Evolutionary conservation across 768 basidiomycete species (phyloP).

Genomic region (Cyclocybe cylindracea): DNA sequence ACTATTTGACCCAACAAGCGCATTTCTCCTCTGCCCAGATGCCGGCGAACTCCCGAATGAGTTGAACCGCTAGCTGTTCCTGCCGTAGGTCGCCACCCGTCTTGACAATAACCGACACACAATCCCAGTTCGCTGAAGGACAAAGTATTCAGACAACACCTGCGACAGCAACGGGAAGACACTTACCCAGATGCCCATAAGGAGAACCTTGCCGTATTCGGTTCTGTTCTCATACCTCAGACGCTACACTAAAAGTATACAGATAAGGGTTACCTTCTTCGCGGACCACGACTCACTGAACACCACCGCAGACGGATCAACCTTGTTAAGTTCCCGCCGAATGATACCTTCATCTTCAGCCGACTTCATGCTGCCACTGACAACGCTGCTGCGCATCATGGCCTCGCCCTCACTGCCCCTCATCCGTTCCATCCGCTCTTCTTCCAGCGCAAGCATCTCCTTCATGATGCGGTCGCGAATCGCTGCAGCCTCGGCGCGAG

Average conservation of each 20-base stretch:
- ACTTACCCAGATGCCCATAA: slow-evolving; percentile 89
- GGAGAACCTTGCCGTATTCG: slow-evolving; percentile 92
- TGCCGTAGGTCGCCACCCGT: slow-evolving; percentile 96
- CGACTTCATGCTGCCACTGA: slow-evolving; percentile 58
- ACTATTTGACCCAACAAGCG: slow-evolving; percentile 94
- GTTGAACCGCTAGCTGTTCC: slow-evolving; percentile 95
- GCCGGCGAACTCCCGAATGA: slow-evolving; percentile 88
- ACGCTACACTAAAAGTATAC: neutral
- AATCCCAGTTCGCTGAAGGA: slow-evolving; percentile 72
- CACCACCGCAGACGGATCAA: slow-evolving; percentile 92
- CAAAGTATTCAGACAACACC: slow-evolving; percentile 3
- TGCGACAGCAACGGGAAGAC: slow-evolving; percentile 3
- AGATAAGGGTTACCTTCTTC: slow-evolving; percentile 67
- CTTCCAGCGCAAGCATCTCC: slow-evolving; percentile 96
- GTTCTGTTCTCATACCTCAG: slow-evolving; percentile 43
- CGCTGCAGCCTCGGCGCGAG: slow-evolving; percentile 80
- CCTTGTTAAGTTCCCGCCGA: slow-evolving; percentile 88
- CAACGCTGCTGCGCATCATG: slow-evolving; percentile 57
- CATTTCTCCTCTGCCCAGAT: slow-evolving; percentile 97
- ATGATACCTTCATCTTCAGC: slow-evolving; percentile 95
- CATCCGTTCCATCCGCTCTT: slow-evolving; percentile 96
- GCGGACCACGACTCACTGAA: slow-evolving; percentile 94
- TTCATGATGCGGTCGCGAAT: slow-evolving; percentile 97
- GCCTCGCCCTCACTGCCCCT: slow-evolving; percentile 70
- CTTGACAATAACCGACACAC: slow-evolving; percentile 97